Conservation (phyloP, 2,329 filamentous ascomycete genomes). For the Emmonsia crescens region DNA sequence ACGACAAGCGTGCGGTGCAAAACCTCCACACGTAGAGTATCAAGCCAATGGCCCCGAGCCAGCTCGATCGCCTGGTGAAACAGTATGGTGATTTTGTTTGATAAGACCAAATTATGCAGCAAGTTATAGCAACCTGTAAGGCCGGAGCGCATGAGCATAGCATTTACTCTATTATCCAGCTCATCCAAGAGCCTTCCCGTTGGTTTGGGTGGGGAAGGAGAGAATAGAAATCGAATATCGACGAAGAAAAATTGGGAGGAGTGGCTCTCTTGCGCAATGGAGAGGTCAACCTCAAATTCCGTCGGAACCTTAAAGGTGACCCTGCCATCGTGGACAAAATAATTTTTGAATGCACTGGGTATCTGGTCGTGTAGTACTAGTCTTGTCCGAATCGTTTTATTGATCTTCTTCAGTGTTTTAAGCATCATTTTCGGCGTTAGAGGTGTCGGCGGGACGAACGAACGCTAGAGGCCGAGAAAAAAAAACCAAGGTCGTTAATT, state of each 20-base stretch:
- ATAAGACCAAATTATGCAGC: constrained; percentile 77
- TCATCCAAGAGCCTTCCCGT: constrained; percentile 51
- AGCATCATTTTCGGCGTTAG: constrained; percentile 62
- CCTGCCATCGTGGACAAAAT: constrained; percentile 70
- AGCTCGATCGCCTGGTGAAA: constrained; percentile 65
- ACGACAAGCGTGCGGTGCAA: constrained; percentile 73
- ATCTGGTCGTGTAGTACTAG: constrained; percentile 78
- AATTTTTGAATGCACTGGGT: constrained; percentile 66
- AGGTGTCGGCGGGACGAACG: constrained; percentile 63
- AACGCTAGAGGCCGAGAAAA: constrained; percentile 41
- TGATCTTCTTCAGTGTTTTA: constrained; percentile 66
- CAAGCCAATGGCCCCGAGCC: constrained; percentile 61
- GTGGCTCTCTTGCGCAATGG: constrained; percentile 75
- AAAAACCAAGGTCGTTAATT: neutral
- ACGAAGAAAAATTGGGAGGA: constrained; percentile 87
- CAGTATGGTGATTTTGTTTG: constrained; percentile 78
- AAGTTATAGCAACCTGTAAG: constrained; percentile 73
- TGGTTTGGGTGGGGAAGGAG: constrained; percentile 55
- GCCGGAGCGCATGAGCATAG: constrained; percentile 57
- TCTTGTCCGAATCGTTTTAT: constrained; percentile 70
- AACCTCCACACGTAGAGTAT: constrained; percentile 64
- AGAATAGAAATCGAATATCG: constrained; percentile 76
- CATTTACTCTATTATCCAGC: constrained; percentile 63
- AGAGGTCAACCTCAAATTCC: constrained; percentile 90
- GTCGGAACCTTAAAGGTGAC: constrained; percentile 73